Conservation (phyloP, 495 filamentous ascomycete species). For the Tuber aestivum region DNA sequence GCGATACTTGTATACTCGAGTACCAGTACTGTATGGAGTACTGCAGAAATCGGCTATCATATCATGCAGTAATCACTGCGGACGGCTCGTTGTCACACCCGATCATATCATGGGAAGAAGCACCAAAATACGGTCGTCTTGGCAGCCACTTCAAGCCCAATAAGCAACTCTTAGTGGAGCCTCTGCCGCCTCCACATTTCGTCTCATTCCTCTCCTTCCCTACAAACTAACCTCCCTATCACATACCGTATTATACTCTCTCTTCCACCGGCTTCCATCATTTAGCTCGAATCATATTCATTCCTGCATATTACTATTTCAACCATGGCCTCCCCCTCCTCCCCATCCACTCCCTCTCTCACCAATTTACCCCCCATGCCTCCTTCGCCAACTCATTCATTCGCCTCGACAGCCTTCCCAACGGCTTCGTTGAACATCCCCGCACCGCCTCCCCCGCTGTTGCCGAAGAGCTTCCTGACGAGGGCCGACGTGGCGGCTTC, state of each 20-base stretch:
- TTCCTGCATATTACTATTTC: conserved; percentile 6
- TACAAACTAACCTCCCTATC: background rate
- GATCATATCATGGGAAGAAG: background rate
- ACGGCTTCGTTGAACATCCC: conserved; percentile 55
- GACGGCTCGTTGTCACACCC: background rate
- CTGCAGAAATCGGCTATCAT: too few relatives aligned
- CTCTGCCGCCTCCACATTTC: conserved; percentile 1
- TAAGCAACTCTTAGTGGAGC: background rate
- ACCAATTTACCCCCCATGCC: conserved; percentile 46
- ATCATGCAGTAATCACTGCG: too few relatives aligned
- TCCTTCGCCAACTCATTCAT: conserved; percentile 55
- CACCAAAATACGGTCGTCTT: background rate
- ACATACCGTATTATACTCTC: background rate
- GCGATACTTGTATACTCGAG: too few relatives aligned
- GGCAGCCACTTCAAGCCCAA: background rate
- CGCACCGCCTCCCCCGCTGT: conserved; percentile 52
- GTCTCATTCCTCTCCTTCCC: background rate
- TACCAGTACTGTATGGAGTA: too few relatives aligned
- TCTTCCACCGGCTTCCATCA: background rate
- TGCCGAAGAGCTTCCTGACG: conserved; percentile 54
- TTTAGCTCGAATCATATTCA: background rate
- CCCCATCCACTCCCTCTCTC: conserved; percentile 16
- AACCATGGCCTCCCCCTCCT: conserved; percentile 27
- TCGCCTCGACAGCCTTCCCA: conserved; percentile 56
- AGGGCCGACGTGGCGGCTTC: conserved; percentile 57